A percentile compares a stretch with the other conserved stretches of the same genome.
Evolutionary conservation across 2,329 filamentous ascomycete species (phyloP).

Genomic region (Fusarium annulatum): DNA sequence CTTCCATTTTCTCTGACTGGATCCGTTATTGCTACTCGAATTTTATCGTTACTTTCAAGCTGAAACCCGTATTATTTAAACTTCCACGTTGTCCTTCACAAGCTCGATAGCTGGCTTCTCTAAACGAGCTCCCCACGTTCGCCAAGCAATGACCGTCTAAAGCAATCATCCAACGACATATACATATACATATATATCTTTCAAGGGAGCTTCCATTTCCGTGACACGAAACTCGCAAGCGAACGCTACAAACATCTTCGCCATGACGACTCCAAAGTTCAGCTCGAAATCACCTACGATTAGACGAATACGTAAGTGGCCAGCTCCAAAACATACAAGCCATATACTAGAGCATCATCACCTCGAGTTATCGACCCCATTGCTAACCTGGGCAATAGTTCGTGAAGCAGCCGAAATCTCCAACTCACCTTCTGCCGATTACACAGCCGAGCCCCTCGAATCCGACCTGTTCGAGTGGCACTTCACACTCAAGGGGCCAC

Average conservation of each 20-base stretch:
- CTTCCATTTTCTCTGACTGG: not conserved
- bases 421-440: constrained; percentile 82
- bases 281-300: constrained; percentile 86
- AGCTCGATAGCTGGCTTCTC: not conserved
- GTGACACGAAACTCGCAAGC: not conserved
- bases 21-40: not conserved
- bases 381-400: constrained; percentile 56
- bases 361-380: not conserved
- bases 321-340: not conserved
- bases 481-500: constrained; percentile 94
- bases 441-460: constrained; percentile 86
- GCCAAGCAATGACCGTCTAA: constrained; percentile 13
- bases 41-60: not conserved
- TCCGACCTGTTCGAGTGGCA: constrained; percentile 98
- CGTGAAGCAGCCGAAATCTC: constrained; percentile 92
- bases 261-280: constrained; percentile 60
- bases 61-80: not conserved
- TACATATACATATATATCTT: constrained; percentile 3
- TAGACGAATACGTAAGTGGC: constrained; percentile 78
- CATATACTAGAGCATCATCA: not conserved
- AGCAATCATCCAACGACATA: not conserved
- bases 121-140: constrained; percentile 14
- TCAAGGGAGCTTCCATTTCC: not conserved
- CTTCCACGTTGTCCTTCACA: not conserved
- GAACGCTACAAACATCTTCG: not conserved